A percentile compares a stretch with the other conserved stretches of the same genome.
Evolutionary conservation across 257 asterid genomes (phyloP).

Genomic region (Avicennia marina): DNA sequence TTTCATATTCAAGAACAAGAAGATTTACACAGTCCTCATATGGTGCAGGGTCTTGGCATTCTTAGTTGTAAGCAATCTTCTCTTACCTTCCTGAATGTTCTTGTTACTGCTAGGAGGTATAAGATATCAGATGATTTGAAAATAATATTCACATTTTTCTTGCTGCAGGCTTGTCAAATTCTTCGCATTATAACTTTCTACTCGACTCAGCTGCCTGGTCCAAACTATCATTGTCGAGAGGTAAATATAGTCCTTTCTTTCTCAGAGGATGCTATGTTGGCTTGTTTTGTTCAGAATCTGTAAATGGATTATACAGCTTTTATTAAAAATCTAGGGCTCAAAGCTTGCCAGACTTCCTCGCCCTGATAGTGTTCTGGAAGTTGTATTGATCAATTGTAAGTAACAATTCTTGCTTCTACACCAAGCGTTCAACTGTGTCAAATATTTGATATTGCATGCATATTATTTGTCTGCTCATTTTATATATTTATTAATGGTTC

Average conservation of each 20-base stretch:
- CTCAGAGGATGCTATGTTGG: too few species aligned
- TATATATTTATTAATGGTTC: not conserved
- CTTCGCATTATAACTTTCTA: conserved; percentile 91
- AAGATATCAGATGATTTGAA: too few species aligned
- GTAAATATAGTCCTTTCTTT: conserved; percentile 27
- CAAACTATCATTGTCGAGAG: conserved; percentile 98
- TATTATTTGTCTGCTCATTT: not conserved
- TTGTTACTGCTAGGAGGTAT: too few species aligned
- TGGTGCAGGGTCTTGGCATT: conserved; percentile 98
- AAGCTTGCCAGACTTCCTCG: conserved; percentile 85
- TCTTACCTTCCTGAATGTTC: not conserved
- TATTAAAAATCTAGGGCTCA: conserved; percentile 52
- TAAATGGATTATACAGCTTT: too few species aligned
- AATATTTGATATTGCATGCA: not conserved
- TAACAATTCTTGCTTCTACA: conserved; percentile 12
- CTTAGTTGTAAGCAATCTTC: conserved; percentile 62
- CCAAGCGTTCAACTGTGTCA: not conserved
- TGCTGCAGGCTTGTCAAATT: conserved; percentile 74
- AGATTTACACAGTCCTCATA: conserved; percentile 84
- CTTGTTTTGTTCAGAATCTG: too few species aligned
- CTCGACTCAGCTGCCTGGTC: conserved; percentile 97
- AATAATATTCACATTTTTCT: not conserved
- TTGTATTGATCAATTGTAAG: conserved; percentile 50
- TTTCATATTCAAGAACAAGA: conserved; percentile 80
- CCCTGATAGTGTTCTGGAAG: conserved; percentile 64